Evolutionary conservation across 2,329 filamentous ascomycete genomes (phyloP), one percentile per base, ranked within the genome.

Genomic region (Colletotrichum sp.): DNA sequence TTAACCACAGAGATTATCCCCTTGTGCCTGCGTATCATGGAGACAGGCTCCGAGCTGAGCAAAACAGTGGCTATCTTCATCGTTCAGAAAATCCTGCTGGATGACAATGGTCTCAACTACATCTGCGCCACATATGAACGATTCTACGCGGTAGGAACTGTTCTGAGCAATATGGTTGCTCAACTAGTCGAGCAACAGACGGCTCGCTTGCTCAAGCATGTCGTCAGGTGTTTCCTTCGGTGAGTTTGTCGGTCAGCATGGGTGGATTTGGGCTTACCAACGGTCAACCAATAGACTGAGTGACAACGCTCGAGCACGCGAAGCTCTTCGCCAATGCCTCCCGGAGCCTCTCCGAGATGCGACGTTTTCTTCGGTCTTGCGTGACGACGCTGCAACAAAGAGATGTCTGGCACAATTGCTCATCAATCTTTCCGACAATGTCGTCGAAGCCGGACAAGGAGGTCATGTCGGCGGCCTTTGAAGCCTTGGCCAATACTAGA

Each of bases 41-140:
- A 99, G 88, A 99, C 97, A 0, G 97, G 97, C 66, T 98, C 96
- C 1, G 97, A 99, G 86, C 91, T 99, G 77, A 98, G 96, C 89
- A 99, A 99, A 89, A 99, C 97, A 1, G 97, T 99, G 16, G 97
- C 97, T 75, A 99, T 99, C 81, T 99, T 99, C 88, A 99, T 99
- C 81, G 97, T 99, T 21, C 97, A 99, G 86, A 99, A 99, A 90
- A 99, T 99, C 30, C 88, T 99, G 69, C 91, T 99, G 4, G 97
- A 99, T 83, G 97, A 99, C 82, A 96, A 98, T 81, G 97, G 97
- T 6, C 90, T 99, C 78, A 97, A 97, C 82, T 99, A 99, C 86
- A 99, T 99, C 75, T 99, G 97, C 86, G 96, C 98, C 79, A 99
- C 97, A 1, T 99, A 99, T 82, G 97, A 99, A 88, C 92, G 97